Conservation (phyloP, 106 monocot species). For the Dioscorea zingiberensis region DNA sequence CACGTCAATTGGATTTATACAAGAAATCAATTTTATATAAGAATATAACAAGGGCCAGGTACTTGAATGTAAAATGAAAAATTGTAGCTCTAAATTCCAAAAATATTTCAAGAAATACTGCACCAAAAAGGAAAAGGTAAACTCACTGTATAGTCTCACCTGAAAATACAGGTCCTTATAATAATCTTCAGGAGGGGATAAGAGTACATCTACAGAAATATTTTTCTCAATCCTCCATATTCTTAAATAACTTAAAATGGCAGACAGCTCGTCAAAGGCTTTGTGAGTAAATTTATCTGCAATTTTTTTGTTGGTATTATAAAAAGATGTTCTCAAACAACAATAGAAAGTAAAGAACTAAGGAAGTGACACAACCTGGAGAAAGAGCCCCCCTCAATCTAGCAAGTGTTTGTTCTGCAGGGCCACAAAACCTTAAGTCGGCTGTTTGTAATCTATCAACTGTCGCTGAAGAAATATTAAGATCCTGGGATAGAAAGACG, state of each 20-base stretch:
- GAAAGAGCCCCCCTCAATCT: constrained; percentile 91
- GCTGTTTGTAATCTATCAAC: constrained; percentile 87
- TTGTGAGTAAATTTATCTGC: constrained; percentile 59
- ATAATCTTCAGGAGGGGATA: constrained; percentile 81
- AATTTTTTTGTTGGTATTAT: constrained; percentile 7
- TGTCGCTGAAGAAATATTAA: constrained; percentile 62
- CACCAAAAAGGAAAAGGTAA: too few species aligned
- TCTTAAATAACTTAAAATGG: constrained; percentile 62
- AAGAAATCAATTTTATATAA: too few species aligned
- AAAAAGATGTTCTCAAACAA: neutral
- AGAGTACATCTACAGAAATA: constrained; percentile 74
- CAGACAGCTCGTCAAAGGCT: constrained; percentile 86
- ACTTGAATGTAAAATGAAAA: too few species aligned
- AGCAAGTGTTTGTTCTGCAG: constrained; percentile 74
- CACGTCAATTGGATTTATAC: too few species aligned
- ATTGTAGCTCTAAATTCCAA: neutral
- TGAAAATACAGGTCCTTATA: constrained; percentile 65
- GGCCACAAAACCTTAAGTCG: constrained; percentile 84
- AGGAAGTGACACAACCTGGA: constrained; percentile 38
- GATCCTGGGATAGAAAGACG: constrained; percentile 45
- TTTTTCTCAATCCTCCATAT: constrained; percentile 66
- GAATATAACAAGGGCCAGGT: too few species aligned
- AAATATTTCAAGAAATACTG: neutral
- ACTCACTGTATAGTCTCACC: constrained; percentile 21
- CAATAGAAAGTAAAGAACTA: neutral